Evolutionary conservation across 352 stramenopile species (phyloP), one percentile per base, ranked within the genome.

Genomic region (Phytophthora lateralis): DNA sequence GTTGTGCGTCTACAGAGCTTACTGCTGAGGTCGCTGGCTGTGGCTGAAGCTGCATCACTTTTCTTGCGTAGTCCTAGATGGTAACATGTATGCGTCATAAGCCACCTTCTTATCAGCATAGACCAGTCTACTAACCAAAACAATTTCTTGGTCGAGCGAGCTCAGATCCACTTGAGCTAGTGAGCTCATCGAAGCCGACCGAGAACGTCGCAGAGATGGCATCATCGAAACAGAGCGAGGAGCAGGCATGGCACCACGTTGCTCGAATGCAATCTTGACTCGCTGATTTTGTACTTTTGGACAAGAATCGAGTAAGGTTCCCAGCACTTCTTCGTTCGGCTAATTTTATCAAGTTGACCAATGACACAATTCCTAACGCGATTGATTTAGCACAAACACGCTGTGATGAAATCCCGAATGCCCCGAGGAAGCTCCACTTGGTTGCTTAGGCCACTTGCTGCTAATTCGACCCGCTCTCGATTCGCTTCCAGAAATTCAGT

Each of bases 41-140:
- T 6, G 56, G 69, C 17, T 76, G 69, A 26, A 76, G 69, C 12
- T 69, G 63, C 20, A 71, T 56, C 14, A 76, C 69, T 51, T 76
- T 76, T 47, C 32, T 62, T 3, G 64, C 69, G 48, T 76, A 76
- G 18, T 73, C 63, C 68, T 76, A 35, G n/a, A 49, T 12, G 24
- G 2, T 8, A 20, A 55, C 44, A 17, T n/a, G 11, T 4, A 24
- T n/a, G 11, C 10, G 12, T 48, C 10, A 42, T 18, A 2, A 54
- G 21, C 5, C 26, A 38, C 12, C 14, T 6, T 4, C 11, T 18
- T 27, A 14, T 12, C 3, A 11, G 15, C 3, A 39, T 17, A 24
- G 2, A 45, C 1, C 39, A 37, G 20, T 6, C 3, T 38, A 30
- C 50, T 35, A 12, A 73, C 68, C 63, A 76, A 30, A 29, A 76